phyloP scores from a whole-genome alignment of 2,329 filamentous ascomycete species.

The Stemphylium beticola region DNA sequence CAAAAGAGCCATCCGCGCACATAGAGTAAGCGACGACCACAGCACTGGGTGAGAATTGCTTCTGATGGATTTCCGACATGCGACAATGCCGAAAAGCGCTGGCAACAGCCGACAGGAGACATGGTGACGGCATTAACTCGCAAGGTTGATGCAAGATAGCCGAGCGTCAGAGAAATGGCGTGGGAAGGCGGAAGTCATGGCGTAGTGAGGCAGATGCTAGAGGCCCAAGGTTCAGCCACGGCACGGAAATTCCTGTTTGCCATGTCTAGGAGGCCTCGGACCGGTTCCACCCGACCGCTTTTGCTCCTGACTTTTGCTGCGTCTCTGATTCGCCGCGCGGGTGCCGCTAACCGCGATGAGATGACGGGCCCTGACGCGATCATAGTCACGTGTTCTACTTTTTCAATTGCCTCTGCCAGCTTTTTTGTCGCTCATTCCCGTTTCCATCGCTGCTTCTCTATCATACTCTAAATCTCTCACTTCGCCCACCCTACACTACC shows the following conservation, averaged over 20 bases:
- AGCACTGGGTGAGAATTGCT: neutral
- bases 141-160: constrained; percentile 5
- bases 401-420: constrained; percentile 33
- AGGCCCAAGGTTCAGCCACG: neutral
- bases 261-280: constrained; percentile 11
- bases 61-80: neutral
- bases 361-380: constrained; percentile 3
- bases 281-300: constrained; percentile 28
- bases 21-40: neutral
- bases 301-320: constrained; percentile 19
- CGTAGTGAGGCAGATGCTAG: no score
- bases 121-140: constrained; percentile 7
- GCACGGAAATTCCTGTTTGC: constrained; percentile 9
- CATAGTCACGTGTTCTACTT: constrained; percentile 13
- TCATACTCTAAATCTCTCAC: constrained; percentile 9
- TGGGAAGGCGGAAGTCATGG: neutral
- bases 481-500: neutral
- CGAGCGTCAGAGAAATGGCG: constrained; percentile 1
- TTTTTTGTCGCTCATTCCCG: constrained; percentile 30
- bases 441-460: constrained; percentile 20
- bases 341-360: constrained; percentile 2
- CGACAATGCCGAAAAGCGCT: neutral
- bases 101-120: neutral
- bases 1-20: neutral
- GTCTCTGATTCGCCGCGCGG: constrained; percentile 18